phyloP scores from a whole-genome alignment of 495 filamentous ascomycete genomes.

The Hypoxylon lienhwacheense region DNA sequence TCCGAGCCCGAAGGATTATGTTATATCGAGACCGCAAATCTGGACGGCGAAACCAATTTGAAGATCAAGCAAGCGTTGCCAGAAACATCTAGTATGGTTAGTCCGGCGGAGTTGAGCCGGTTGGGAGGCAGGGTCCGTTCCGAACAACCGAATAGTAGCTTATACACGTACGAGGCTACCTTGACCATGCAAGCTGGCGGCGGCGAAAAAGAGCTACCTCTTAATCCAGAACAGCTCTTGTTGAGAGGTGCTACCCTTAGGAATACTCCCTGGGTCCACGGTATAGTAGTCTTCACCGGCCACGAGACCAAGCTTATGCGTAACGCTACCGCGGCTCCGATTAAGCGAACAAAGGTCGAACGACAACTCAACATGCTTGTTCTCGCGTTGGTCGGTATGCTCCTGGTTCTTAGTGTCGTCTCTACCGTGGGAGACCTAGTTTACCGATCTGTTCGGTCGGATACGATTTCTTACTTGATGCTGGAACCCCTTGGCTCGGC shows the following conservation, averaged over 20 bases:
- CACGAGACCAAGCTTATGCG: constrained; percentile 99
- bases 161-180: constrained; percentile 98
- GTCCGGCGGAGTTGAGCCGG: constrained; percentile 80
- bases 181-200: constrained; percentile 90
- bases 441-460: constrained; percentile 60
- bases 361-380: constrained; percentile 91
- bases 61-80: constrained; percentile 99
- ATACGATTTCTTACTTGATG: constrained; percentile 70
- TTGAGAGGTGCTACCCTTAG: constrained; percentile 91
- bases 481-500: constrained; percentile 52
- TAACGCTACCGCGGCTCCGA: constrained; percentile 95
- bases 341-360: constrained; percentile 96
- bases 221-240: constrained; percentile 71
- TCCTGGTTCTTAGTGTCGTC: constrained; percentile 80
- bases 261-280: constrained; percentile 98
- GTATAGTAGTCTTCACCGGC: constrained; percentile 94
- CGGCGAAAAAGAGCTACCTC: constrained; percentile 80
- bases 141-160: constrained; percentile 96
- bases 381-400: constrained; percentile 80
- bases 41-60: constrained; percentile 97
- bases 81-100: constrained; percentile 87
- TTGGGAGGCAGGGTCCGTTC: constrained; percentile 85
- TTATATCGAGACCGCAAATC: constrained; percentile 98
- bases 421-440: constrained; percentile 91
- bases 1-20: constrained; percentile 98